Evolutionary conservation across 2,329 filamentous ascomycete species (phyloP).

Genomic region (Mycosphaerella arachidis): DNA sequence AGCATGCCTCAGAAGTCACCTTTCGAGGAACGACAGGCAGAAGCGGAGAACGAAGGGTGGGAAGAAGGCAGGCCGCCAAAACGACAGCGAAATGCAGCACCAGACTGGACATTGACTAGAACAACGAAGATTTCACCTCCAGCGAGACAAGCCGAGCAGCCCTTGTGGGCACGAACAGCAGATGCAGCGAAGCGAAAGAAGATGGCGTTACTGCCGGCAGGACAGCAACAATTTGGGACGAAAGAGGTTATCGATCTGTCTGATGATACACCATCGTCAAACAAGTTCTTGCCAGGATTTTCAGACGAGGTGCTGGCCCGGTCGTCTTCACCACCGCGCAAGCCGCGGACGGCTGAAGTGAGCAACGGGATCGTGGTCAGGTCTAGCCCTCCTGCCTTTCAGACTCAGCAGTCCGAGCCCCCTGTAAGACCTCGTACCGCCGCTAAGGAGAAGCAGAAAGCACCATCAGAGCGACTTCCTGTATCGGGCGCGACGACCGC

Average conservation of each 20-base stretch:
- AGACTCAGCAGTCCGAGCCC: constrained; percentile 11
- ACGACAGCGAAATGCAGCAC: constrained; percentile 32
- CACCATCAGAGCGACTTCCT: not conserved
- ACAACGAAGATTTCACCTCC: constrained; percentile 10
- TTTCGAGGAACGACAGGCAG: constrained; percentile 54
- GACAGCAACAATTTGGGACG: constrained; percentile 22
- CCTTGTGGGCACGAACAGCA: constrained; percentile 25
- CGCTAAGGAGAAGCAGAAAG: not conserved
- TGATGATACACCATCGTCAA: constrained; percentile 32
- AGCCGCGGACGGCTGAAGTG: not conserved
- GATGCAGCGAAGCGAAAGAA: constrained; percentile 23
- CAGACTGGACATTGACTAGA: constrained; percentile 21
- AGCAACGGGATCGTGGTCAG: constrained; percentile 18
- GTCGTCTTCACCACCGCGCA: constrained; percentile 19
- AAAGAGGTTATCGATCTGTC: constrained; percentile 35
- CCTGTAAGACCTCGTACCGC: not conserved
- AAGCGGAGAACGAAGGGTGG: constrained; percentile 30
- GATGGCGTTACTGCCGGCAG: constrained; percentile 11
- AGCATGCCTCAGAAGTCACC: constrained; percentile 57
- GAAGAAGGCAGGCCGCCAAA: constrained; percentile 37
- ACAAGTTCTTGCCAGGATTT: constrained; percentile 24
- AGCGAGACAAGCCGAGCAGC: constrained; percentile 15
- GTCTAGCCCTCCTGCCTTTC: constrained; percentile 33
- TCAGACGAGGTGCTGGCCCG: constrained; percentile 24
- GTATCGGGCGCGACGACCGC: not conserved